Evolutionary conservation across 176 grass and related monocot species (phyloP).

Genomic region (Poa pratensis): DNA sequence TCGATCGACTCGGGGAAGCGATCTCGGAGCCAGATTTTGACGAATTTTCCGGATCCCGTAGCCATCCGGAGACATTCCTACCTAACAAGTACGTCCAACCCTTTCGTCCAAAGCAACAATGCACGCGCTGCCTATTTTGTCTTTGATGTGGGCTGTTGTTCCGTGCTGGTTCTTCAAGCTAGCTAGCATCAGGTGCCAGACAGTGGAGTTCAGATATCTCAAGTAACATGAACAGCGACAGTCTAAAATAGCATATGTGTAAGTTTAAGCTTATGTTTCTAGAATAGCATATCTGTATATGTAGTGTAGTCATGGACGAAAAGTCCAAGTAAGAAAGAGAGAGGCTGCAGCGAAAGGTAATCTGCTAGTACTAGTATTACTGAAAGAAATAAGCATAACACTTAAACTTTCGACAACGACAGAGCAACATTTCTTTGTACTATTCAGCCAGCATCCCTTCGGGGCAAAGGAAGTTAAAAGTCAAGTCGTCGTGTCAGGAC

Average conservation of each 20-base stretch:
- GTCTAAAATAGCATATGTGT: not conserved
- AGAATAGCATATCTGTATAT: no score
- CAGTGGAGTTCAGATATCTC: slow-evolving; percentile 21
- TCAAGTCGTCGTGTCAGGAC: not conserved
- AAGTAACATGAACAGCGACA: not conserved
- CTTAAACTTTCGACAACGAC: not conserved
- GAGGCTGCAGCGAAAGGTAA: not conserved
- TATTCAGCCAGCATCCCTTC: not conserved
- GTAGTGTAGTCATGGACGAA: no score
- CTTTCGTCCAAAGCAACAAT: not conserved
- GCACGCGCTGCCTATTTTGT: slow-evolving; percentile 10
- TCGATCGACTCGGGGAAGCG: not conserved
- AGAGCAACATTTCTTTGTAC: not conserved
- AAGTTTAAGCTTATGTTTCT: no score
- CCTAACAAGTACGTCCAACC: not conserved
- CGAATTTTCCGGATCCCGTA: not conserved
- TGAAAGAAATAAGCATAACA: not conserved
- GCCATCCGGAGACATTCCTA: not conserved
- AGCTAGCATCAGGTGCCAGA: slow-evolving; percentile 42
- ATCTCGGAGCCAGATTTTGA: not conserved
- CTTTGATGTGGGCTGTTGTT: slow-evolving; percentile 5
- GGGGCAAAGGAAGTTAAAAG: not conserved
- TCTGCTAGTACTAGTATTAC: not conserved
- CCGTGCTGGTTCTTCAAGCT: slow-evolving; percentile 1
- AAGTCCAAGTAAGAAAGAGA: no score